Evolutionary conservation across 2,329 filamentous ascomycete genomes (phyloP), one percentile per base, ranked within the genome.

Genomic region (Trichoderma sp.): DNA sequence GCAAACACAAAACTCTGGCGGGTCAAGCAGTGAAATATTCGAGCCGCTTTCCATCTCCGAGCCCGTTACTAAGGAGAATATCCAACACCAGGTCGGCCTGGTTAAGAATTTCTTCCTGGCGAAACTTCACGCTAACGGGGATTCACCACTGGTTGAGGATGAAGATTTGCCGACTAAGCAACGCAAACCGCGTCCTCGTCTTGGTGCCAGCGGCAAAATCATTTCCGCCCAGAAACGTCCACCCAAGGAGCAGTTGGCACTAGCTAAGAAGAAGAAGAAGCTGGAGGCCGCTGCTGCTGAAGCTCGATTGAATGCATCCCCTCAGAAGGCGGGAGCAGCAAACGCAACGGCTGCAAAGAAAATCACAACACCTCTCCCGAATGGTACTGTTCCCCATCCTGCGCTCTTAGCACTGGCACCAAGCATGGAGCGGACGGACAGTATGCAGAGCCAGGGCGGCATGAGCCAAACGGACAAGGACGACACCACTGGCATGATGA

Each of bases 91-190:
- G 76, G 93, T 98, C 72, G 94, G 93, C 4, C 85, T 99, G 66
- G 89, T 97, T 68, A 92, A 92, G 78, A 91, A 92, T 74, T 99
- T 96, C 85, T 97, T 98, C 83, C 88, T 93, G 68, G 89, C 89
- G 73, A 97, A 97, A 79, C 83, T 99, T 68, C 92, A 93, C 74
- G 90, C 92, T 67, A 95, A 94, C 77, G 87, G 87, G 76, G 79
- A 94, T 74, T 87, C 93, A 77, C 89, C 93, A 52, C 85, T 99
- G 71, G 83, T 97, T 63, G 95, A 99, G 81, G 95, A 99, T 80
- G 92, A 98, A 76, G 94, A 99, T 73, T 83, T 99, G 27, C 95
- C 96, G 17, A 87, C 90, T 66, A 99, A 99, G 80, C 95, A 99
- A 80, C 86, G 93, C 82, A 90, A 82, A 80, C 92, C 81, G 27